A percentile compares a stretch with the other conserved stretches of the same genome.
Conservation (phyloP, 179 eudicot species). For the Spinacia oleracea region DNA sequence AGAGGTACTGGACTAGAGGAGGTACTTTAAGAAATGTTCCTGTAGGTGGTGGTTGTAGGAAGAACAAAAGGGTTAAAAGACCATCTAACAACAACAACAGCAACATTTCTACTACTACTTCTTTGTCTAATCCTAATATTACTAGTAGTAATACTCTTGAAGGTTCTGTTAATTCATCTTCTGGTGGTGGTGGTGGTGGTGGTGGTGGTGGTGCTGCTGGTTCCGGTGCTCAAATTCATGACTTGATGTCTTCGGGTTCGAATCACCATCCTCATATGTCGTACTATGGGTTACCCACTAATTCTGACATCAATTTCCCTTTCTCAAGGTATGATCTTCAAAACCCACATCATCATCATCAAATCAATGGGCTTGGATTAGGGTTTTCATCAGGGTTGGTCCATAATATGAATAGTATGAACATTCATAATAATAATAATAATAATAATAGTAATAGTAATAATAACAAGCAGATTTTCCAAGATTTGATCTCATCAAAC, state of each 20-base stretch:
- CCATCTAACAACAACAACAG: neutral
- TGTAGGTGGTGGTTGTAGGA: constrained; percentile 68
- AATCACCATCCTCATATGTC: constrained; percentile 33
- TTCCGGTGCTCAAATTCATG: constrained; percentile 14
- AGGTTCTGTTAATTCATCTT: constrained; percentile 22
- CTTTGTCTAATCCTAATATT: constrained; percentile 12
- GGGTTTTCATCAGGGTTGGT: constrained; percentile 55
- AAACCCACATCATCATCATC: constrained; percentile 36
- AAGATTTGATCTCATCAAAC: constrained; percentile 39
- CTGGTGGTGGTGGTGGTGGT: constrained; percentile 19
- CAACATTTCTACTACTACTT: constrained; percentile 7
- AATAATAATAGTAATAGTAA: neutral
- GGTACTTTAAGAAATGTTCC: constrained; percentile 71
- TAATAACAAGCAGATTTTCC: constrained; percentile 30
- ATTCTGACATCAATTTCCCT: constrained; percentile 35
- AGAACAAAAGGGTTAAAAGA: constrained; percentile 53
- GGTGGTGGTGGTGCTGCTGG: constrained; percentile 11
- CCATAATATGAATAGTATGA: constrained; percentile 14
- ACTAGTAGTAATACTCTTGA: constrained; percentile 18
- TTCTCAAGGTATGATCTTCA: constrained; percentile 48
- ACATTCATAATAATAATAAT: constrained; percentile 6
- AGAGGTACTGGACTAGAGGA: constrained; percentile 72
- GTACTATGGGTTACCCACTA: constrained; percentile 42
- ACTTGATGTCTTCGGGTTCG: constrained; percentile 18
- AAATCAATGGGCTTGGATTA: constrained; percentile 46